Evolutionary conservation across 2,329 filamentous ascomycete genomes (phyloP).

Genomic region (Pezicula carpinea): DNA sequence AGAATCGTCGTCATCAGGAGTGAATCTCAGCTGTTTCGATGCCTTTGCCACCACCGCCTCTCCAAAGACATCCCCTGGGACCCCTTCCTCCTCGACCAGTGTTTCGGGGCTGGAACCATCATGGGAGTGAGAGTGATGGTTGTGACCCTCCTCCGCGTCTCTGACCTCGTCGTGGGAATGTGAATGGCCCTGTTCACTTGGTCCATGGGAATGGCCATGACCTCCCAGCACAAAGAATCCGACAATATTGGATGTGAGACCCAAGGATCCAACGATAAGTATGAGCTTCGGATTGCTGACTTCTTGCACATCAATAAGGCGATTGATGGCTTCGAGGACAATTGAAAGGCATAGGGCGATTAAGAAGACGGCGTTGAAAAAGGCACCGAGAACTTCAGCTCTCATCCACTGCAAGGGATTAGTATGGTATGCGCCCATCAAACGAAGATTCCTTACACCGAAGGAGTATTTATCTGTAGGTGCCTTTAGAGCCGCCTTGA

Average conservation of each 20-base stretch:
- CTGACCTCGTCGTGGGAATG: slow-evolving; percentile 28
- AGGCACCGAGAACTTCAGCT: slow-evolving; percentile 90
- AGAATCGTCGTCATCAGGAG: slow-evolving; percentile 22
- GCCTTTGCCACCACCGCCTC: slow-evolving; percentile 54
- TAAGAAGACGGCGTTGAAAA: slow-evolving; percentile 96
- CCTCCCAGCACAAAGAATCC: slow-evolving; percentile 91
- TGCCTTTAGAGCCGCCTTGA: slow-evolving; percentile 78
- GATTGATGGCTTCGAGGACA: slow-evolving; percentile 88
- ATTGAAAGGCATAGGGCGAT: slow-evolving; percentile 96
- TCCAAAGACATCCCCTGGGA: slow-evolving; percentile 57
- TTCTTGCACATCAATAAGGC: slow-evolving; percentile 85
- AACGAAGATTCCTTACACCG: slow-evolving; percentile 58
- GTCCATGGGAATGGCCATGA: slow-evolving; percentile 78
- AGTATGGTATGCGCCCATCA: slow-evolving; percentile 10
- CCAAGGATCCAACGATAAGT: slow-evolving; percentile 81
- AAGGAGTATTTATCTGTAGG: slow-evolving; percentile 93
- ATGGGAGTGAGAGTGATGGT: slow-evolving; percentile 25
- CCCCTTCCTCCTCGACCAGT: slow-evolving; percentile 52
- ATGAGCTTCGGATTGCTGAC: slow-evolving; percentile 83
- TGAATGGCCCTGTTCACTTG: slow-evolving; percentile 42
- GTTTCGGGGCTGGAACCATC: slow-evolving; percentile 41
- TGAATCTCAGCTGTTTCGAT: slow-evolving; percentile 22
- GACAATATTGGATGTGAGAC: slow-evolving; percentile 81
- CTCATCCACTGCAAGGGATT: slow-evolving; percentile 71
- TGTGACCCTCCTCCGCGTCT: slow-evolving; percentile 29